A percentile compares a stretch with the other conserved stretches of the same genome.
Evolutionary conservation across 495 filamentous ascomycete genomes (phyloP).

Genomic region (Lentithecium fluviatile): DNA sequence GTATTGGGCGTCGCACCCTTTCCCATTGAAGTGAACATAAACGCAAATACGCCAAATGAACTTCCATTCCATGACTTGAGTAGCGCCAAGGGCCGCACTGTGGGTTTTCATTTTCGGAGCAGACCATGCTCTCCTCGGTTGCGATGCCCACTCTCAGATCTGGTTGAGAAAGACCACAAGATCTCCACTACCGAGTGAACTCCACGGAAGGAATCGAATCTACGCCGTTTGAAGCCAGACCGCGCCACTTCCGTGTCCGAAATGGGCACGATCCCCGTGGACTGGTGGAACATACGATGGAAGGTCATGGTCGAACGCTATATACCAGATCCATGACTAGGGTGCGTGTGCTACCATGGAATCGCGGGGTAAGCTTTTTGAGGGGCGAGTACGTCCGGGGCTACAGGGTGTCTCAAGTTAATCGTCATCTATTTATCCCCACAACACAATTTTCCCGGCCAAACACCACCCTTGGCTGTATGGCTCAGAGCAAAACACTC

Average conservation of each 20-base stretch:
- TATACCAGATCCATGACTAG: conserved; percentile 24
- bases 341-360: conserved; percentile 16
- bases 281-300: conserved; percentile 3
- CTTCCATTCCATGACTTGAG: conserved; percentile 2
- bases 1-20: background rate
- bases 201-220: too few species aligned
- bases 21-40: conserved; percentile 4
- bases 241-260: too few species aligned
- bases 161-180: too few species aligned
- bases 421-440: conserved; percentile 30
- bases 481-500: conserved; percentile 15
- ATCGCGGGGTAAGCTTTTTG: conserved; percentile 33
- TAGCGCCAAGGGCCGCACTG: too few species aligned
- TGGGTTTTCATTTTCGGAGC: too few species aligned
- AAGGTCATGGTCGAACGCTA: background rate
- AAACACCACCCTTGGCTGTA: conserved; percentile 19
- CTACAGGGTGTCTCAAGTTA: conserved; percentile 31
- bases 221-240: too few species aligned
- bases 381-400: conserved; percentile 16
- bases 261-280: too few species aligned
- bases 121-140: too few species aligned
- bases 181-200: too few species aligned
- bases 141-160: too few species aligned
- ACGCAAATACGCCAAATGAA: conserved; percentile 10
- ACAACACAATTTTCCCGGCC: conserved; percentile 22